Conservation (phyloP, 768 basidiomycete species). For the Tylopilus plumbeoviolaceoides region DNA sequence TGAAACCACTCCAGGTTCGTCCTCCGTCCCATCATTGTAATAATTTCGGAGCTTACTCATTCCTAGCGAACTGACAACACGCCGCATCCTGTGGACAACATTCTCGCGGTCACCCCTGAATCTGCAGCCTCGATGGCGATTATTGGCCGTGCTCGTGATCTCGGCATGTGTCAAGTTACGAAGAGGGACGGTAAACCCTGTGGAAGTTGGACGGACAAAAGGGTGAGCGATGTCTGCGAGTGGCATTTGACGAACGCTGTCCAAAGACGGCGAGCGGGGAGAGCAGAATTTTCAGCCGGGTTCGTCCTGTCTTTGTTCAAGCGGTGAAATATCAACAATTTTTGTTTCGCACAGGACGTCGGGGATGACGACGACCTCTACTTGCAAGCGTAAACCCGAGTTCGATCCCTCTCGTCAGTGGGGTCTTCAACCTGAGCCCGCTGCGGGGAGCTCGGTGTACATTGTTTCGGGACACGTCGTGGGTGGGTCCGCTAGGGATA, state of each 20-base stretch:
- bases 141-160: conserved; percentile 81
- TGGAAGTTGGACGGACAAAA: conserved; percentile 87
- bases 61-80: conserved; percentile 35
- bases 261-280: conserved; percentile 62
- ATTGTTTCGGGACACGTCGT: conserved; percentile 78
- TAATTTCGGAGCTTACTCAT: background rate
- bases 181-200: conserved; percentile 81
- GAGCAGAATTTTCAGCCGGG: conserved; percentile 87
- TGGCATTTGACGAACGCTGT: conserved; percentile 87
- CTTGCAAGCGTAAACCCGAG: conserved; percentile 46
- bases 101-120: conserved; percentile 84
- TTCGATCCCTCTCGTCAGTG: conserved; percentile 72
- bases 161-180: conserved; percentile 77
- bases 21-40: background rate
- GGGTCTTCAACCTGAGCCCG: conserved; percentile 61
- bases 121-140: conserved; percentile 76
- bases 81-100: conserved; percentile 76
- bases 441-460: conserved; percentile 55
- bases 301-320: conserved; percentile 33
- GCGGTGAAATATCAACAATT: background rate
- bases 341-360: conserved; percentile 51
- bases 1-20: conserved; percentile 81
- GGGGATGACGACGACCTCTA: conserved; percentile 52
- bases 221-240: conserved; percentile 83
- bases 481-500: conserved; percentile 36